phyloP scores from a whole-genome alignment of 257 asterid genomes.

The Solanum chilense region DNA sequence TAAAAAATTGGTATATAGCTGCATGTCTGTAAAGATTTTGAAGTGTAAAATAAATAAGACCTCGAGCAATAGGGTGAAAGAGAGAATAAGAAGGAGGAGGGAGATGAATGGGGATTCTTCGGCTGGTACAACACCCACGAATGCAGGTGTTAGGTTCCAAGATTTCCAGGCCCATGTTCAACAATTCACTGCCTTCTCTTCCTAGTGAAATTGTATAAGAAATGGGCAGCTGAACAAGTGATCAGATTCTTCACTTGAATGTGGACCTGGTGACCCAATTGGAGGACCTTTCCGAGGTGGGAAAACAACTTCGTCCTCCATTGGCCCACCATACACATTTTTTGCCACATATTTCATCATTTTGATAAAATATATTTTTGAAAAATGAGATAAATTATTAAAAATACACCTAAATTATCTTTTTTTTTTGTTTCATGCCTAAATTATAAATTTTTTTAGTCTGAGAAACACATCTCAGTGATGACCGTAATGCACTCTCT shows the following conservation, averaged over 20 bases:
- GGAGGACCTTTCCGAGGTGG: not conserved
- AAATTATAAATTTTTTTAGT: too few species aligned
- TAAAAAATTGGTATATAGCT: not conserved
- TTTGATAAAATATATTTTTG: too few species aligned
- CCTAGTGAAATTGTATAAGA: not conserved
- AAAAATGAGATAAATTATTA: too few species aligned
- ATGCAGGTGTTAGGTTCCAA: conserved; percentile 69
- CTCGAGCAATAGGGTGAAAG: conserved; percentile 72
- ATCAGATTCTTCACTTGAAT: not conserved
- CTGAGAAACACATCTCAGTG: too few species aligned
- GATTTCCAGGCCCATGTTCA: conserved; percentile 46
- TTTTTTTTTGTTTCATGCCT: too few species aligned
- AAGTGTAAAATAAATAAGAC: conserved; percentile 9
- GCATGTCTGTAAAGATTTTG: too few species aligned
- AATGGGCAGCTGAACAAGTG: not conserved
- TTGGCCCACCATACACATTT: not conserved
- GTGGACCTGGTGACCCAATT: not conserved
- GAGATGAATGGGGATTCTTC: conserved; percentile 77
- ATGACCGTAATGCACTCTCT: too few species aligned
- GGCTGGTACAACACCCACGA: conserved; percentile 89
- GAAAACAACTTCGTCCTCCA: not conserved
- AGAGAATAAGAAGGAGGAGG: conserved; percentile 59
- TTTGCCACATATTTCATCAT: not conserved
- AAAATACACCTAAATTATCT: too few species aligned
- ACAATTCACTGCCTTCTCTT: not conserved